Evolutionary conservation across 441 rosid genomes (phyloP), one percentile per base, ranked within the genome.

Genomic region (Pelargonium citronellum): DNA sequence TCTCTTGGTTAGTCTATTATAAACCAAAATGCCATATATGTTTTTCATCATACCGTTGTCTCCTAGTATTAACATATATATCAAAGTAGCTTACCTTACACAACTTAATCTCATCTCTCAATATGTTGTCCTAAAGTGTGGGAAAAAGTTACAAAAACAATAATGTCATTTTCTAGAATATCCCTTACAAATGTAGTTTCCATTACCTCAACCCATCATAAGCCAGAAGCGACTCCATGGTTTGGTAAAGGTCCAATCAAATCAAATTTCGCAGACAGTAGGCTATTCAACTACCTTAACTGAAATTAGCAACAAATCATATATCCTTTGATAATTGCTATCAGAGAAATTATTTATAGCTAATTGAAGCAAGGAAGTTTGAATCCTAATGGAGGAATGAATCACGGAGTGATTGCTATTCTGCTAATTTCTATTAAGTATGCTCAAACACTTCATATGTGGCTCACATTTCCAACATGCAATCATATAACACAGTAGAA

Each of bases 401-500:
- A 53, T 53, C 60, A 16, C 7, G 10, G 22, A 53, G 19, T 16
- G 13, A 4, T 19, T 20, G 22, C 20, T 9, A 15, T 20, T 58
- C 34, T 58, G 30, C 27, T 8, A 34, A 5, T 58, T 63, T 63
- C 66, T 24, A 63, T 4, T 27, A 61, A 61, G 12, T 61, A 22
- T 27, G 15, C 62, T 57, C 9, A 19, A 19, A 60, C 27, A 60
- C 13, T 60, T 10, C 12, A 22, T 2, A 65, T 46, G 71, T 15
- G 66, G 24, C 19, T 11, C 65, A 43, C 53, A 77, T 57, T 27
- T 22, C 37, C 39, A 68, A 24, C 57, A 15, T 11, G 65, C 44
- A 72, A 43, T 30, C 47, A 63, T 19, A 63, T 7, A 62, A 64
- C 20, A 17, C 34, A 58, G 5, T 27, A 20, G 24, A 19, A 15